phyloP scores from a whole-genome alignment of 208 protist genomes.

The Strigomonas galati region DNA sequence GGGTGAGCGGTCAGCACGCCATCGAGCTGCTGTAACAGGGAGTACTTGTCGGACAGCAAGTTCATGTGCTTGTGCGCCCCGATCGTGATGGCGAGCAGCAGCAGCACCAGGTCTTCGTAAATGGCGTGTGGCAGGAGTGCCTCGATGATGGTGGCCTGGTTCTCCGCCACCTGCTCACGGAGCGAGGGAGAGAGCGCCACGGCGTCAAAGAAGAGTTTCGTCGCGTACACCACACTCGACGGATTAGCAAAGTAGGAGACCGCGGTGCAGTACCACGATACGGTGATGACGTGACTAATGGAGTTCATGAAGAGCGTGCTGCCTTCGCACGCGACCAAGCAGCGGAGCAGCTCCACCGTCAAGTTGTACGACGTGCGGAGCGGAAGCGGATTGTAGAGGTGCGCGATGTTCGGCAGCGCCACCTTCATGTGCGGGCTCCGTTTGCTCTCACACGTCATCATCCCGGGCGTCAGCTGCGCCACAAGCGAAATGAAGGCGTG shows the following conservation, averaged over 20 bases:
- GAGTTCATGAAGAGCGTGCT: slow-evolving; percentile 37
- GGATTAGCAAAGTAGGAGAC: slow-evolving; percentile 65
- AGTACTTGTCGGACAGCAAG: slow-evolving; percentile 50
- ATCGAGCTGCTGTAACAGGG: slow-evolving; percentile 64
- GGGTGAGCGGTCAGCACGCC: slow-evolving; percentile 38
- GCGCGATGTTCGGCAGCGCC: slow-evolving; percentile 31
- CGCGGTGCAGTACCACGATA: slow-evolving; percentile 68
- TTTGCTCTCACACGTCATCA: slow-evolving; percentile 19
- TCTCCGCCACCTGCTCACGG: slow-evolving; percentile 38
- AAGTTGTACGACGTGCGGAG: slow-evolving; percentile 43
- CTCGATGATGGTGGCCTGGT: slow-evolving; percentile 62
- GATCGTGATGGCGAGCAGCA: slow-evolving; percentile 60
- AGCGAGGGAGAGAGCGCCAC: slow-evolving; percentile 45
- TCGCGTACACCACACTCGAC: slow-evolving; percentile 66
- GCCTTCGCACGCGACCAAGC: slow-evolving; percentile 48
- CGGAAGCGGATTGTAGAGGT: slow-evolving; percentile 28
- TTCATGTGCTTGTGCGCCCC: slow-evolving; percentile 45
- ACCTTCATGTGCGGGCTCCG: slow-evolving; percentile 27
- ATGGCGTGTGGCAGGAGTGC: slow-evolving; percentile 48
- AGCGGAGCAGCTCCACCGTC: slow-evolving; percentile 44
- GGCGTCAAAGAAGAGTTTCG: slow-evolving; percentile 66
- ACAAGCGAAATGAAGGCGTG: slow-evolving; percentile 48
- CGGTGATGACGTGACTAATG: slow-evolving; percentile 44
- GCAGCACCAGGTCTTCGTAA: slow-evolving; percentile 66
- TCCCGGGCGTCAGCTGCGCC: slow-evolving; percentile 57